phyloP scores from a whole-genome alignment of 2,329 filamentous ascomycete species.

The Ceratocystis colombiana region DNA sequence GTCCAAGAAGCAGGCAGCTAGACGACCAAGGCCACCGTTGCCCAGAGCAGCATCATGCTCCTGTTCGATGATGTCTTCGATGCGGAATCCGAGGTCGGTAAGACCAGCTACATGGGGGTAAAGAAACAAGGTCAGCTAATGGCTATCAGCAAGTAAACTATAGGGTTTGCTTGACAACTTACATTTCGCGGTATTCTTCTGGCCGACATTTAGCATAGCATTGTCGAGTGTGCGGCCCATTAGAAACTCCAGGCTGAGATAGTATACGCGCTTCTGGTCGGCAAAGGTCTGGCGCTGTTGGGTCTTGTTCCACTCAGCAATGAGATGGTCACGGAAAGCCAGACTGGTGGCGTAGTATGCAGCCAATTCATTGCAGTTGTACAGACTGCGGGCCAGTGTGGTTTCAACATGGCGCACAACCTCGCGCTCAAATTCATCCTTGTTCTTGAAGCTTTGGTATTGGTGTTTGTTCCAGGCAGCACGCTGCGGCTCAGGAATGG shows the following conservation, averaged over 20 bases:
- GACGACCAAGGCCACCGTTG: conserved; percentile 86
- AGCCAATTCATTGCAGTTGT: conserved; percentile 93
- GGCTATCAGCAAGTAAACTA: neutral
- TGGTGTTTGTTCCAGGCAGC: conserved; percentile 62
- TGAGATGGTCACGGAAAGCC: conserved; percentile 83
- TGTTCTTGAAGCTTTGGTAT: conserved; percentile 59
- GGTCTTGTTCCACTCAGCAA: conserved; percentile 96
- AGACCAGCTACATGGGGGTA: conserved; percentile 58
- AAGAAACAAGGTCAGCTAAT: conserved; percentile 26
- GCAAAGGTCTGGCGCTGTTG: conserved; percentile 89
- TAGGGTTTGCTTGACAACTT: conserved; percentile 29
- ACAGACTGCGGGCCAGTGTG: conserved; percentile 86
- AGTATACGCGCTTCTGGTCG: conserved; percentile 92
- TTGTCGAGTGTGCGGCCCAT: conserved; percentile 97
- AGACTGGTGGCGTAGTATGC: conserved; percentile 85
- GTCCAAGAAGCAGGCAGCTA: conserved; percentile 95
- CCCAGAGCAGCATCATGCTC: conserved; percentile 94
- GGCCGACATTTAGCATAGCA: conserved; percentile 90
- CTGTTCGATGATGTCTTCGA: conserved; percentile 89
- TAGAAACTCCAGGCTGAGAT: conserved; percentile 91
- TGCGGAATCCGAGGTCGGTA: conserved; percentile 81
- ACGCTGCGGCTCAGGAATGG: conserved; percentile 79
- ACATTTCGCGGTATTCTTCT: conserved; percentile 78
- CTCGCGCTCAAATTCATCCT: conserved; percentile 78
- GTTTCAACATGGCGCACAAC: conserved; percentile 93